Percentiles rank a stretch among this genome's conserved stretches.
phyloP scores from a whole-genome alignment of 148 eudicot species.

The Silene latifolia region DNA sequence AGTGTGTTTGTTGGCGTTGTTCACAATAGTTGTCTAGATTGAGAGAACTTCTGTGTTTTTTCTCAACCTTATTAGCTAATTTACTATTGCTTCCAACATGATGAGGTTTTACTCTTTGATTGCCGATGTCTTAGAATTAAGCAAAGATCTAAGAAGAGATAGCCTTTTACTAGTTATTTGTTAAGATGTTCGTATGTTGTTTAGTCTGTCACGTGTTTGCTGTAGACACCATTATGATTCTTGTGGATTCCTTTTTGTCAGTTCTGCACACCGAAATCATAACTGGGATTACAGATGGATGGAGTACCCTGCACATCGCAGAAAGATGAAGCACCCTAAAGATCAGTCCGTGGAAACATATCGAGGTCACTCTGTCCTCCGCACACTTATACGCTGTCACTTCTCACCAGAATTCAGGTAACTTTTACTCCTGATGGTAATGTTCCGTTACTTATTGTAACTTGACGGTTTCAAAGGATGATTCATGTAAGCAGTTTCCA shows the following conservation, averaged over 20 bases:
- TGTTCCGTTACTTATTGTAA: no score
- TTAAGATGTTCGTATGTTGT: not conserved
- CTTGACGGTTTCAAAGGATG: no score
- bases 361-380: slow-evolving; percentile 75
- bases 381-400: slow-evolving; percentile 81
- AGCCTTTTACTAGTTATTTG: not conserved
- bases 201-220: not conserved
- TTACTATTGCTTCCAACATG: not conserved
- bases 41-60: no score
- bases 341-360: slow-evolving; percentile 77
- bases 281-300: slow-evolving; percentile 89
- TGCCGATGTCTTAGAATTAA: not conserved
- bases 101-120: not conserved
- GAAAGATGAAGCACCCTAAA: slow-evolving; percentile 41
- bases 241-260: not conserved
- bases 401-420: slow-evolving; percentile 83
- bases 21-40: no score
- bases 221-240: not conserved
- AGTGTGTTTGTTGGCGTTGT: no score
- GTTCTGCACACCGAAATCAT: slow-evolving; percentile 23
- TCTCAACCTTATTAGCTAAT: no score
- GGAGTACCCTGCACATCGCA: slow-evolving; percentile 57
- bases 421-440: not conserved
- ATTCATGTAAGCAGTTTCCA: no score
- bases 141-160: not conserved